Base-by-base conservation (phyloP, 2,329 filamentous ascomycete genomes). In the Phialophora macrospora region DNA sequence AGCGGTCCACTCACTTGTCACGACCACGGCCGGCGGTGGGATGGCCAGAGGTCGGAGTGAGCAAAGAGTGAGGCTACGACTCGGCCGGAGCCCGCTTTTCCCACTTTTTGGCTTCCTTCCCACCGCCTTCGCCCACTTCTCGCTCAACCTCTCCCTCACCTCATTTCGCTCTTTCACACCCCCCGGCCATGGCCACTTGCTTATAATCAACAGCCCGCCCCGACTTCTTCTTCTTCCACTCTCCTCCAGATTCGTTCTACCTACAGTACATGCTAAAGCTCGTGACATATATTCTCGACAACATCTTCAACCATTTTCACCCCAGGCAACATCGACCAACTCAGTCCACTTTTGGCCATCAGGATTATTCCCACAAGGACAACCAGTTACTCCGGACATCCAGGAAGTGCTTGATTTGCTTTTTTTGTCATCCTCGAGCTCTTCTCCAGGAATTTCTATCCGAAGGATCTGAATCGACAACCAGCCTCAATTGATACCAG, bases 81-180 rank as follows among this genome's bases (percentile, higher is more conserved):
- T 44, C 55, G 55, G 20, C 4, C 32, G 30, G 28, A 26, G 62
- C 62, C 62, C 62, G 55, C 62, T 55, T 64, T 58, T 44, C 62
- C 62, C 48, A 58, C 62, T 64, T 64, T 46, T 41, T 44, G 46
- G 26, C 41, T 38, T 28, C 46, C 14, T 24, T 46, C 46, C 8
- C 59, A 41, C 59, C 20, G 46, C 8, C 22, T 22, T 32, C 24
- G 54, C 44, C 49, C 55, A 48, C 49, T 54, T 57, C 59, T 48
- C 62, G 38, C 14, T 41, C 38, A n/a, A 41, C 38, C 38, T 41
- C 14, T n/a, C 14, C 30, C 62, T 64, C 55, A 55, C 62, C 67
- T 64, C 56, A 51, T 59, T 58, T 52, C 55, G 26, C 44, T 55
- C 38, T n/a, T 41, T 60, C 46, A 59, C 51, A 62, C 65, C 56